Conservation (phyloP, 2,329 filamentous ascomycete genomes). For the Fusarium pilosicola region DNA sequence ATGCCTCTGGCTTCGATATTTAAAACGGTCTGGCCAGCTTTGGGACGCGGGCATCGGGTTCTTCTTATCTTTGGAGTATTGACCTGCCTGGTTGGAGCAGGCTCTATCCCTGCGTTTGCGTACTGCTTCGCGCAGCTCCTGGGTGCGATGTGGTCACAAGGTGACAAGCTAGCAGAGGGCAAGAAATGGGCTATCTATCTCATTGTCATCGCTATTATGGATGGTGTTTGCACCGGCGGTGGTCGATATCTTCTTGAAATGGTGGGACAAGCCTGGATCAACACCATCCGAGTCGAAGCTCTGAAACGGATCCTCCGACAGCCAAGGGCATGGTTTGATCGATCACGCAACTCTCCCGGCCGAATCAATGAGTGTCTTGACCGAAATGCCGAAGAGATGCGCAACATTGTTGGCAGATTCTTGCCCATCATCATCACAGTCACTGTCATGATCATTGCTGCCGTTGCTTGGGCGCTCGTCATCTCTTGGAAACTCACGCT, state of each 20-base stretch:
- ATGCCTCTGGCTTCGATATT: conserved; percentile 43
- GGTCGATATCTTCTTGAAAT: conserved; percentile 78
- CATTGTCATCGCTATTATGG: conserved; percentile 71
- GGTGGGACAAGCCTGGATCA: conserved; percentile 80
- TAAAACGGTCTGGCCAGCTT: conserved; percentile 74
- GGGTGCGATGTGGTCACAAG: conserved; percentile 70
- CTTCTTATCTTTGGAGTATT: conserved; percentile 69
- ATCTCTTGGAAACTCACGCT: conserved; percentile 85
- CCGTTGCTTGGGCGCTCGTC: conserved; percentile 77
- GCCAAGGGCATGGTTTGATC: conserved; percentile 81
- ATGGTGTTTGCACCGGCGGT: conserved; percentile 72
- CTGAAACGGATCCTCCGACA: conserved; percentile 78
- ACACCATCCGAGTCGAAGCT: conserved; percentile 73
- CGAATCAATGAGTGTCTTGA: conserved; percentile 78
- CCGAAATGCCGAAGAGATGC: conserved; percentile 86
- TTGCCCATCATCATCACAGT: conserved; percentile 75
- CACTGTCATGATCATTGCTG: conserved; percentile 72
- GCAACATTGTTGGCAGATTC: conserved; percentile 83
- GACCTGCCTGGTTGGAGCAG: conserved; percentile 71
- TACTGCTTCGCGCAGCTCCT: conserved; percentile 80
- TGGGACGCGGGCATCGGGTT: conserved; percentile 62
- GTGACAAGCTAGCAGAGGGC: conserved; percentile 60
- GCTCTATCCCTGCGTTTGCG: conserved; percentile 78
- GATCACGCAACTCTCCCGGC: conserved; percentile 69
- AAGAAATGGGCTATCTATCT: conserved; percentile 76